Evolutionary conservation across 2,329 filamentous ascomycete species (phyloP).

Genomic region (Massarina eburnea): DNA sequence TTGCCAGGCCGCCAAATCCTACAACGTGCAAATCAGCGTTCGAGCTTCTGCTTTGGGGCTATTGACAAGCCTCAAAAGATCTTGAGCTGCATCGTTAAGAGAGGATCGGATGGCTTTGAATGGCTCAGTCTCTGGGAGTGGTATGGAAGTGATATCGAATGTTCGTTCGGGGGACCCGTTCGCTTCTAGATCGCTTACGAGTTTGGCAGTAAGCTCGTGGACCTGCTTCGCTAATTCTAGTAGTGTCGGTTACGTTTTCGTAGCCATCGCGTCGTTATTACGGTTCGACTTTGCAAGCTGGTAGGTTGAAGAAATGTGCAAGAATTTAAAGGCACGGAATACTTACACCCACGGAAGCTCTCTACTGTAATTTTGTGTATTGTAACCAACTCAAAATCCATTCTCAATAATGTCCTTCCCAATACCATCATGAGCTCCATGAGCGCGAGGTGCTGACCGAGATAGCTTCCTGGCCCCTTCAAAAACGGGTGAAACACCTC

Average conservation of each 20-base stretch:
- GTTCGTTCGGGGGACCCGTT: constrained; percentile 14
- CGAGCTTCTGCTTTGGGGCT: constrained; percentile 15
- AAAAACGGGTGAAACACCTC: constrained; percentile 16
- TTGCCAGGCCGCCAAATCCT: constrained; percentile 23
- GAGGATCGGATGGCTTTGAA: constrained; percentile 13
- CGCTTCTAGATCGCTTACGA: constrained; percentile 12
- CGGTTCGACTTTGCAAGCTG: too few species aligned
- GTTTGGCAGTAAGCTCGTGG: constrained; percentile 11
- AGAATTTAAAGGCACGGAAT: too few species aligned
- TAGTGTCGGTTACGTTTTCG: constrained; percentile 11
- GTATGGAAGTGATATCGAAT: constrained; percentile 11
- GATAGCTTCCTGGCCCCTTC: constrained; percentile 19
- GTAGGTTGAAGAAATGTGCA: too few species aligned
- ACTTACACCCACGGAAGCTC: too few species aligned
- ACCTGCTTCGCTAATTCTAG: constrained; percentile 15
- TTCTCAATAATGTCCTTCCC: constrained; percentile 26
- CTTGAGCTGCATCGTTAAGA: constrained; percentile 18
- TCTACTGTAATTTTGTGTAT: too few species aligned
- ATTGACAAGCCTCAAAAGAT: constrained; percentile 27
- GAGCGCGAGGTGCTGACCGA: constrained; percentile 20
- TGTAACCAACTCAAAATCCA: background rate
- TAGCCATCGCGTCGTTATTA: too few species aligned
- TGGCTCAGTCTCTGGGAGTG: constrained; percentile 8
- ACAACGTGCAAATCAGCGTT: constrained; percentile 15
- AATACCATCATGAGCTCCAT: constrained; percentile 16